Base-by-base conservation (phyloP, 495 filamentous ascomycete genomes). In the Aspergillus affinis region DNA sequence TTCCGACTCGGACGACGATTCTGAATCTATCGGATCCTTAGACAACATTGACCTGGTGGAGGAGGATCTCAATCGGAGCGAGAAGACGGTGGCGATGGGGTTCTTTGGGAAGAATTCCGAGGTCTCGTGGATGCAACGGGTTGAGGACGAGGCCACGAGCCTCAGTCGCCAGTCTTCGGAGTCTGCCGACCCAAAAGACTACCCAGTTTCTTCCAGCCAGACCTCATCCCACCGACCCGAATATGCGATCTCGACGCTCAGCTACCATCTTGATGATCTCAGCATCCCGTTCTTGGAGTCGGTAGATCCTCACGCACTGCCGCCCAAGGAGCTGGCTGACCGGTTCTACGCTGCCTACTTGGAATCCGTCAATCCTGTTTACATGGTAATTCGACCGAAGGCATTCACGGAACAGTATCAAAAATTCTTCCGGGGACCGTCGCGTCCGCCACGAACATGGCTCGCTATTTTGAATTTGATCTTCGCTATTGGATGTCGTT, bases 21-120 rank as follows among this genome's bases (percentile, higher is more conserved):
- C 68, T 12, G 83, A 80, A 6, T 84, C 82, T 0, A 70, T 80
- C 21, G 85, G 83, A 15, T 89, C 86, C 3, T 80, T 81, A 5
- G 77, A 81, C n/a, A 83, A 79, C 1, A 60, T 86, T 9, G 87
- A 88, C 65, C 63, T 77, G 6, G 74, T 88, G 13, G 75, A 82
- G 9, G 82, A 88, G 60, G 87, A 89, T 58, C 63, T 82, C 17
- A 84, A 85, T 63, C 78, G 75, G 6, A 82, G 69, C 48, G 78
- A 81, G 48, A 72, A 67, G 18, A 70, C 76, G 21, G 68, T 79
- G 13, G 75, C 78, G 0, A 81, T 79, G 19, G 86, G 86, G 0
- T 88, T 81, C 66, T 75, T 86, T 57, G 86, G 86, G 20, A 87
- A 87, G 62, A 86, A 78, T 51, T 88, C 86, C 0, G 85, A 86